Conservation (phyloP, 352 stramenopile genomes). For the Phytophthora hibernalis region DNA sequence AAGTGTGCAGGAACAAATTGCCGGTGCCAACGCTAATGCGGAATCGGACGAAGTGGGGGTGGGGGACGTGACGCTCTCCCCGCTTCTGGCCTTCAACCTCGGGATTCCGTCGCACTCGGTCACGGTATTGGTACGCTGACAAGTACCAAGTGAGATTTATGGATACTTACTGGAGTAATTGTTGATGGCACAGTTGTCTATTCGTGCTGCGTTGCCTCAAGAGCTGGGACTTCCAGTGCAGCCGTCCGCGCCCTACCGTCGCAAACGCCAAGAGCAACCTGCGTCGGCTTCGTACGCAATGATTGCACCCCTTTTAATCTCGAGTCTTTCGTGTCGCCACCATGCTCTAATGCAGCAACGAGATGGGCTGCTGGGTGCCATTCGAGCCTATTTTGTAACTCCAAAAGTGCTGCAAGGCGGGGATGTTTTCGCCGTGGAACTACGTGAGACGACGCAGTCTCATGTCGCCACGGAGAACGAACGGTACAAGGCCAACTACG, state of each 20-base stretch:
- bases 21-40: slow-evolving; percentile 6
- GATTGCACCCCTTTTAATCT: slow-evolving; percentile 69
- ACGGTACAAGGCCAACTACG: slow-evolving; percentile 30
- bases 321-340: slow-evolving; percentile 63
- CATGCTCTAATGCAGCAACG: slow-evolving; percentile 63
- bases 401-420: slow-evolving; percentile 71
- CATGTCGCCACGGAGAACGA: slow-evolving; percentile 29
- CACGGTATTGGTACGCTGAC: slow-evolving; percentile 38
- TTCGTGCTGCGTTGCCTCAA: slow-evolving; percentile 44
- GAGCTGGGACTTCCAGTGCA: slow-evolving; percentile 56
- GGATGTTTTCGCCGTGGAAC: slow-evolving; percentile 72
- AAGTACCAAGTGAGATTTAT: background rate
- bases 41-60: slow-evolving; percentile 1
- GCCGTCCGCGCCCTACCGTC: slow-evolving; percentile 41
- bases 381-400: slow-evolving; percentile 65
- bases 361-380: slow-evolving; percentile 63
- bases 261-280: slow-evolving; percentile 62
- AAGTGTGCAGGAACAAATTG: background rate
- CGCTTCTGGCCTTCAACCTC: slow-evolving; percentile 83
- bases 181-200: slow-evolving; percentile 37
- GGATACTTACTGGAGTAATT: slow-evolving; percentile 5
- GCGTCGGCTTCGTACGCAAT: slow-evolving; percentile 60
- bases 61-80: slow-evolving; percentile 55
- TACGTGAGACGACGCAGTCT: slow-evolving; percentile 52
- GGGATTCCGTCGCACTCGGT: slow-evolving; percentile 55